Conservation (phyloP, 805 yeast species). For the Pichia insulana region DNA sequence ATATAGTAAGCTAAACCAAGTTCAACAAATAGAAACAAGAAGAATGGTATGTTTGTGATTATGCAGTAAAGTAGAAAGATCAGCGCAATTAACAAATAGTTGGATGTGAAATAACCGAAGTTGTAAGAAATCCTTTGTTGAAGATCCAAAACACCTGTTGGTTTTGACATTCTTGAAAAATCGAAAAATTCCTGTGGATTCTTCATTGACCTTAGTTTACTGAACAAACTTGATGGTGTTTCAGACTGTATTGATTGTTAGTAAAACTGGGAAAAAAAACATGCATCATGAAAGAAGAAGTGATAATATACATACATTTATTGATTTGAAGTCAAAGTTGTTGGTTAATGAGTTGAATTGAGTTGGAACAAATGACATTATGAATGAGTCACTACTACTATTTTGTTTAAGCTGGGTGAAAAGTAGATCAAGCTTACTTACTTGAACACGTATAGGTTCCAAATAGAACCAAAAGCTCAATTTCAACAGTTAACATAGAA, state of each 20-base stretch:
- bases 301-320: constrained; percentile 5
- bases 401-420: no score
- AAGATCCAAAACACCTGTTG: constrained; percentile 69
- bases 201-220: constrained; percentile 58
- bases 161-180: constrained; percentile 73
- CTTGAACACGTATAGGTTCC: no score
- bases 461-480: no score
- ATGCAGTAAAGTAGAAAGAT: constrained; percentile 69
- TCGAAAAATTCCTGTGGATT: constrained; percentile 91
- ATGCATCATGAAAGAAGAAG: background rate
- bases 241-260: constrained; percentile 18
- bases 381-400: background rate
- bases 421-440: no score
- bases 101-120: constrained; percentile 75
- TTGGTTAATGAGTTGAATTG: constrained; percentile 8
- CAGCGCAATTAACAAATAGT: constrained; percentile 65
- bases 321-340: constrained; percentile 5
- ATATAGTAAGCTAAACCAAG: constrained; percentile 35
- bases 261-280: background rate
- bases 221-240: constrained; percentile 40
- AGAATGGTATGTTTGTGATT: constrained; percentile 69
- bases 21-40: constrained; percentile 57
- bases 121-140: constrained; percentile 82
- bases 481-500: no score
- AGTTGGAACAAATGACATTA: constrained; percentile 11